Evolutionary conservation across 1,284 basidiomycete genomes (phyloP).

Genomic region (Cryptococcus neoformans): DNA sequence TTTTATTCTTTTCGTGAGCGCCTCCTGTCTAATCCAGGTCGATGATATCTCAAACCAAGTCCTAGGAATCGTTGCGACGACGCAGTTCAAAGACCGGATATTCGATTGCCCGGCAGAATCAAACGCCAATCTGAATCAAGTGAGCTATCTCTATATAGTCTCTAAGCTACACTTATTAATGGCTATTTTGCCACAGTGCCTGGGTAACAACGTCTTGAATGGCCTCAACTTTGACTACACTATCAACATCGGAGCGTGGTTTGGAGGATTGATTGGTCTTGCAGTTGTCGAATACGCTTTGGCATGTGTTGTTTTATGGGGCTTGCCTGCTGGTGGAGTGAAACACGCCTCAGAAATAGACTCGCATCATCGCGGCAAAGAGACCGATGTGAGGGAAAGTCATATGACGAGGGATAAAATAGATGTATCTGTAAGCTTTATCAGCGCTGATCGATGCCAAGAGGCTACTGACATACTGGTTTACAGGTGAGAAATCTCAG

Average conservation of each 20-base stretch:
- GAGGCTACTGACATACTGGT: not conserved
- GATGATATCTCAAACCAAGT: not conserved
- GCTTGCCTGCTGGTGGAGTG: constrained; percentile 49
- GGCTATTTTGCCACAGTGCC: constrained; percentile 30
- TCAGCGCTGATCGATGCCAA: not conserved
- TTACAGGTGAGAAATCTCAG: constrained; percentile 33
- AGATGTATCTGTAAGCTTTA: constrained; percentile 36
- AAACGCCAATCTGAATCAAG: constrained; percentile 42
- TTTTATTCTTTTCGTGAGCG: constrained; percentile 40
- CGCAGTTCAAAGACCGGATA: constrained; percentile 47
- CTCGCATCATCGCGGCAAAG: constrained; percentile 41
- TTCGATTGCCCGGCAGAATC: constrained; percentile 49
- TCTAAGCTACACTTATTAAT: not conserved
- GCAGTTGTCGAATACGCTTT: constrained; percentile 40
- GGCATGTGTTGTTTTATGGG: constrained; percentile 44
- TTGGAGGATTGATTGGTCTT: constrained; percentile 49
- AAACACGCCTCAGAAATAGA: constrained; percentile 49
- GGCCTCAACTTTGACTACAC: constrained; percentile 43
- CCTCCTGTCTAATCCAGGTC: not conserved
- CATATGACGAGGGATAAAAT: constrained; percentile 48
- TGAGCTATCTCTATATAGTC: constrained; percentile 4
- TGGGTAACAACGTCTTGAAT: constrained; percentile 50
- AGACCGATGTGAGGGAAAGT: constrained; percentile 41
- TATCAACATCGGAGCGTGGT: constrained; percentile 48
- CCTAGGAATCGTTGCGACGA: constrained; percentile 45